A percentile compares a stretch with the other conserved stretches of the same genome.
Evolutionary conservation across 2,329 filamentous ascomycete genomes (phyloP).

Genomic region (Ascochyta clinopodiicola): DNA sequence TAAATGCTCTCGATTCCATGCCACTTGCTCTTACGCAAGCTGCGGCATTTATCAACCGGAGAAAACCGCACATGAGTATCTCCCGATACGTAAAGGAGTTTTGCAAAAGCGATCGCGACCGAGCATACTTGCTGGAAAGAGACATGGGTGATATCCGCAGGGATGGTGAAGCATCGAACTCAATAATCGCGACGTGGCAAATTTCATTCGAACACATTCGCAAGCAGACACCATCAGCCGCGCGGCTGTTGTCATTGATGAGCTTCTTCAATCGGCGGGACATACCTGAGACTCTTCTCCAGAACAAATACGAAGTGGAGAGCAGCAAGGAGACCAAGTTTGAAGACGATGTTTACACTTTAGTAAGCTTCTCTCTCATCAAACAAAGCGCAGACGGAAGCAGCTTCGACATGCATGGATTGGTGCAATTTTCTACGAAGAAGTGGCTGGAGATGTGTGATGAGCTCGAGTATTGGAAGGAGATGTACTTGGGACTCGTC

Average conservation of each 20-base stretch:
- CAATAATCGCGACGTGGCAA: slow-evolving; percentile 47
- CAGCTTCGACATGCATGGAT: too few relatives aligned
- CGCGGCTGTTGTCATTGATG: slow-evolving; percentile 52
- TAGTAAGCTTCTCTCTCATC: too few relatives aligned
- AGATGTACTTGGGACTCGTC: too few relatives aligned
- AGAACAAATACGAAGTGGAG: slow-evolving; percentile 12
- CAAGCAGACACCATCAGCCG: slow-evolving; percentile 36
- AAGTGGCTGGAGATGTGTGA: too few relatives aligned
- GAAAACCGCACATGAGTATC: slow-evolving; percentile 8
- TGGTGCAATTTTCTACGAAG: too few relatives aligned
- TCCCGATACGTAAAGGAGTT: neutral
- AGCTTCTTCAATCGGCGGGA: slow-evolving; percentile 25
- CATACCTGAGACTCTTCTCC: slow-evolving; percentile 33
- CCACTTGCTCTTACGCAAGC: slow-evolving; percentile 15
- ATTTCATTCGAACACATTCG: slow-evolving; percentile 47
- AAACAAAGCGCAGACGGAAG: too few relatives aligned
- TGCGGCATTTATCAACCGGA: slow-evolving; percentile 5
- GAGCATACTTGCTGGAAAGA: neutral
- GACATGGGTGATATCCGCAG: slow-evolving; percentile 1
- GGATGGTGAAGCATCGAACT: slow-evolving; percentile 13
- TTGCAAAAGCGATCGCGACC: neutral
- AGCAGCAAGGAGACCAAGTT: slow-evolving; percentile 10
- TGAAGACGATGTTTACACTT: slow-evolving; percentile 24
- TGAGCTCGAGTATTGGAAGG: too few relatives aligned
- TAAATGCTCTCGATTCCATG: slow-evolving; percentile 11